Evolutionary conservation across 768 basidiomycete genomes (phyloP).

Genomic region (Pleurotus citrinopileatus): DNA sequence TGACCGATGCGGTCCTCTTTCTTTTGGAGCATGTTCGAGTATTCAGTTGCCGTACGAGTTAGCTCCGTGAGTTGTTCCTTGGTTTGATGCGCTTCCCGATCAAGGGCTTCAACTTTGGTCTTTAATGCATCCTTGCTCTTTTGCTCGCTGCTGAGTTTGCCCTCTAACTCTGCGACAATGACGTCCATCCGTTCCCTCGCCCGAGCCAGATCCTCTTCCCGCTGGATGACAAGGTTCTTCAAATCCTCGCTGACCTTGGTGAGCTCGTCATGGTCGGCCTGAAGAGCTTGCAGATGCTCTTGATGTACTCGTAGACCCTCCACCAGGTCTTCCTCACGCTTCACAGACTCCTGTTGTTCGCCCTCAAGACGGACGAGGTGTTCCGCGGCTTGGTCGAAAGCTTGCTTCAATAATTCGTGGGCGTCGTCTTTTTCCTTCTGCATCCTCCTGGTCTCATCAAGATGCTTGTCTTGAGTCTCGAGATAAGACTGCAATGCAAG

Average conservation of each 20-base stretch:
- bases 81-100: conserved; percentile 64
- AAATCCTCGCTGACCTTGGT: conserved; percentile 68
- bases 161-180: conserved; percentile 64
- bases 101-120: conserved; percentile 56
- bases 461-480: conserved; percentile 80
- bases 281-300: conserved; percentile 55
- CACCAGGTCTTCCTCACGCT: conserved; percentile 60
- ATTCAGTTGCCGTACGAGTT: conserved; percentile 72
- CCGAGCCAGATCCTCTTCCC: conserved; percentile 77
- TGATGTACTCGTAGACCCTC: conserved; percentile 57
- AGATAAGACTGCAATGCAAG: conserved; percentile 77
- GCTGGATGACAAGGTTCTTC: conserved; percentile 60
- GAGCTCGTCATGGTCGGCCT: conserved; percentile 58
- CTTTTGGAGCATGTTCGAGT: conserved; percentile 69
- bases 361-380: conserved; percentile 80
- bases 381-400: conserved; percentile 83
- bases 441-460: conserved; percentile 73
- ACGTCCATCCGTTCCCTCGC: conserved; percentile 74
- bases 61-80: conserved; percentile 80
- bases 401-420: conserved; percentile 62
- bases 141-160: conserved; percentile 62
- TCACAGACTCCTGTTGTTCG: conserved; percentile 67
- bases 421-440: conserved; percentile 83
- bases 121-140: conserved; percentile 66
- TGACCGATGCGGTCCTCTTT: conserved; percentile 71